Evolutionary conservation across 148 eudicot genomes (phyloP).

Genomic region (Silene conica): DNA sequence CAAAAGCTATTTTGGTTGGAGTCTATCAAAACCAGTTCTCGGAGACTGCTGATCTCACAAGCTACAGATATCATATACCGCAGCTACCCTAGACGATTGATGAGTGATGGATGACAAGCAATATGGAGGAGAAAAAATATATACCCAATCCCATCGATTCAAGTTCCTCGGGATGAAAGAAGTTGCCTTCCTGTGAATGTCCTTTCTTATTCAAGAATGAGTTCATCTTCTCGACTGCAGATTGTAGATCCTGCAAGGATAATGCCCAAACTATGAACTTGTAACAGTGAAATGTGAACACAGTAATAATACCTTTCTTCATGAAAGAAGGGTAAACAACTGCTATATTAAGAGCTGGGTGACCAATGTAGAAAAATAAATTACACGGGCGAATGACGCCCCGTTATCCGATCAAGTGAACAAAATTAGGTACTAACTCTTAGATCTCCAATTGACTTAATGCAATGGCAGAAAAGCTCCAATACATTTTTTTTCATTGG

Average conservation of each 20-base stretch:
- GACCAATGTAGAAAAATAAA: neutral
- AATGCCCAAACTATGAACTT: neutral
- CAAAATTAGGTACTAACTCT: neutral
- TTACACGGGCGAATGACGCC: neutral
- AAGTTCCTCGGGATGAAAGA: conserved; percentile 62
- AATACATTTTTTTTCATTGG: neutral
- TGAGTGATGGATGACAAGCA: neutral
- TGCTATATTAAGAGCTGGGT: neutral
- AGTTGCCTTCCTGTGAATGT: conserved; percentile 25
- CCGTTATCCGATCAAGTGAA: neutral
- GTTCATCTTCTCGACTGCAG: conserved; percentile 71
- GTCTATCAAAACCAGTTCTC: too few species aligned
- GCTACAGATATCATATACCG: neutral
- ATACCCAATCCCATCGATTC: conserved; percentile 68
- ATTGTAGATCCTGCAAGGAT: conserved; percentile 50
- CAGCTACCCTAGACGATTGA: neutral
- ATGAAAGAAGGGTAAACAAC: neutral
- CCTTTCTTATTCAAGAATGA: conserved; percentile 32
- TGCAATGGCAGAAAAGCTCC: neutral
- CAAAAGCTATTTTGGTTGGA: too few species aligned
- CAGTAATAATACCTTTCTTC: neutral
- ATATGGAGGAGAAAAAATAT: neutral
- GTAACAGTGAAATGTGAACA: neutral
- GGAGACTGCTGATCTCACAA: neutral
- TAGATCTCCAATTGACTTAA: neutral